Evolutionary conservation across 2,329 filamentous ascomycete genomes (phyloP).

Genomic region (Diplodia sapinea): DNA sequence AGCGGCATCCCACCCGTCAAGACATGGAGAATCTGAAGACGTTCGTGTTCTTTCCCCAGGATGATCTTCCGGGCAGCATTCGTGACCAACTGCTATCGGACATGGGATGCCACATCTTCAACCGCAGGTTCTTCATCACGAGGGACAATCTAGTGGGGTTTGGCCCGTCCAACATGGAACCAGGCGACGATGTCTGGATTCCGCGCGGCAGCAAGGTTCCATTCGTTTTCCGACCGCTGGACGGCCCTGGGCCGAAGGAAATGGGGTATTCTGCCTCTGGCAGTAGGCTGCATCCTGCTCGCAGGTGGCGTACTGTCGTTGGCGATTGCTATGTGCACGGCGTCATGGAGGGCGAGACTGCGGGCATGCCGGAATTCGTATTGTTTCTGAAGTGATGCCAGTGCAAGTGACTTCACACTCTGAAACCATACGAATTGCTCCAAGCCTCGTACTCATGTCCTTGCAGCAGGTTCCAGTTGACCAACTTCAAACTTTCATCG

Average conservation of each 20-base stretch:
- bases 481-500: no score
- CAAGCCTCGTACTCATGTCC: no score
- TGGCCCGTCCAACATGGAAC: neutral
- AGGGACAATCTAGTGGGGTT: neutral
- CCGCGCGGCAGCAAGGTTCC: neutral
- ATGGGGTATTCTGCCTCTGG: no score
- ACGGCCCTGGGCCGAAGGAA: neutral
- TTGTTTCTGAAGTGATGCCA: neutral
- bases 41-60: neutral
- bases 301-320: neutral
- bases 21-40: neutral
- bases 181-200: neutral
- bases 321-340: neutral
- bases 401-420: neutral
- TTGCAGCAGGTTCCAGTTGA: no score
- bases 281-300: neutral
- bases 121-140: constrained; percentile 1
- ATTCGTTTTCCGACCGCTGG: neutral
- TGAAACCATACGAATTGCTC: neutral
- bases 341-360: neutral
- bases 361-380: neutral
- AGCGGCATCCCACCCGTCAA: neutral
- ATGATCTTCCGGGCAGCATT: neutral
- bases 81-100: no score
- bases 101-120: neutral